These are phyloP conservation scores for Calonectria fujianensis DNA, from an alignment of 2,329 filamentous ascomycete genomes.

Conservation along the genomic window DNA sequence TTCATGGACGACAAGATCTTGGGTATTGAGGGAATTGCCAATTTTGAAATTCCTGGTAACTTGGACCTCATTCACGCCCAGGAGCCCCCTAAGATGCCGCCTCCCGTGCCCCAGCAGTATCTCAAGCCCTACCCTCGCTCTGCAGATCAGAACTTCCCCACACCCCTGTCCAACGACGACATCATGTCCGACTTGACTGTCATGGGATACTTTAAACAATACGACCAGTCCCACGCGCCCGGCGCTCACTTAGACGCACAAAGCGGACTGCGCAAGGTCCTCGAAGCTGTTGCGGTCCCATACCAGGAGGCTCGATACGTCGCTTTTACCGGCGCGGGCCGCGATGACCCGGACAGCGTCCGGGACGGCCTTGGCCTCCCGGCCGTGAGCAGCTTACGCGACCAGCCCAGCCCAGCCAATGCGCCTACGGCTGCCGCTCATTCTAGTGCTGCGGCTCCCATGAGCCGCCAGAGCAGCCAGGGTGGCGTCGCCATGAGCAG, in stretches of 20 bases:
- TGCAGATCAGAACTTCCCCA: constrained; percentile 74
- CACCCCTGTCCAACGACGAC: constrained; percentile 70
- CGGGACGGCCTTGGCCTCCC: constrained; percentile 71
- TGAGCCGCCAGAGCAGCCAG: constrained; percentile 74
- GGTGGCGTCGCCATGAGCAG: constrained; percentile 75
- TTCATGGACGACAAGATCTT: constrained; percentile 75
- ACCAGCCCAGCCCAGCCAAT: constrained; percentile 60
- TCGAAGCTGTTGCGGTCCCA: constrained; percentile 72
- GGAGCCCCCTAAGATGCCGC: constrained; percentile 75
- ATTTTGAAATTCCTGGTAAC: constrained; percentile 75
- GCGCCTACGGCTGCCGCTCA: constrained; percentile 52
- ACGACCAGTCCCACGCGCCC: constrained; percentile 71
- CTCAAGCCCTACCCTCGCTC: constrained; percentile 74
- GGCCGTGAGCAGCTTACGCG: constrained; percentile 64
- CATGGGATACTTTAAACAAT: constrained; percentile 75
- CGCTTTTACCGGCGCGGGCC: constrained; percentile 67
- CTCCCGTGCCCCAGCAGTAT: constrained; percentile 74
- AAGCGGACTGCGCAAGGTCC: constrained; percentile 72
- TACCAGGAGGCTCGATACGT: constrained; percentile 69
- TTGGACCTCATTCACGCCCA: constrained; percentile 73
- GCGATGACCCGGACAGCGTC: constrained; percentile 69
- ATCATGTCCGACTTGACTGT: constrained; percentile 73
- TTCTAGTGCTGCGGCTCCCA: constrained; percentile 65
- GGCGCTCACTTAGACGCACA: constrained; percentile 74
- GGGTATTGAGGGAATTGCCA: constrained; percentile 76